phyloP scores from a whole-genome alignment of 768 basidiomycete genomes.

The Mycena floridula region DNA sequence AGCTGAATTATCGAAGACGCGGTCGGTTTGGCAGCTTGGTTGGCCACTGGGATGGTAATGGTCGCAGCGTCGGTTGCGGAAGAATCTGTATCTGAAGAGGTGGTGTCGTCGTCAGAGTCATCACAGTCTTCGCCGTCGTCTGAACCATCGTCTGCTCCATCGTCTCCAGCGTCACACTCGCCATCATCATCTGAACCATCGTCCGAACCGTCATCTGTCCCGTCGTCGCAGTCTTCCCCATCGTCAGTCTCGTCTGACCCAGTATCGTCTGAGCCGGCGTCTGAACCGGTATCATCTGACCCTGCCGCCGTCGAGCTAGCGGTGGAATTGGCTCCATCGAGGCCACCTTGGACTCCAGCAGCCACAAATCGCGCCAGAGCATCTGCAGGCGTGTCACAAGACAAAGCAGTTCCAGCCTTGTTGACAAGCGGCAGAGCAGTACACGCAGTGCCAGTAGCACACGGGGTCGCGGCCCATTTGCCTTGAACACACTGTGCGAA shows the following conservation, averaged over 20 bases:
- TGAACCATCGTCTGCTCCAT: background rate
- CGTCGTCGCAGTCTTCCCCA: background rate
- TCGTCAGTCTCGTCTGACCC: background rate
- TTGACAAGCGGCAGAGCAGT: conserved; percentile 45
- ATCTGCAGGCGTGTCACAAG: conserved; percentile 35
- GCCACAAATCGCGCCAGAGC: conserved; percentile 32
- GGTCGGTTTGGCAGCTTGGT: no score
- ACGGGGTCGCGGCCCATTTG: conserved; percentile 32
- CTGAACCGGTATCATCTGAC: background rate
- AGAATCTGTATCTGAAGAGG: background rate
- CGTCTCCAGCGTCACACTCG: background rate
- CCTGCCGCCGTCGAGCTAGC: background rate
- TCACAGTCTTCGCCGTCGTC: background rate
- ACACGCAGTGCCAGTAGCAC: conserved; percentile 31
- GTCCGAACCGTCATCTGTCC: conserved; percentile 1
- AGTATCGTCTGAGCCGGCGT: background rate
- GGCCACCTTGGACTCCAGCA: conserved; percentile 38
- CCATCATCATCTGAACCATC: background rate
- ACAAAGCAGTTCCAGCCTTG: conserved; percentile 36
- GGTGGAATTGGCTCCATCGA: conserved; percentile 22
- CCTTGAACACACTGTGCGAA: conserved; percentile 40
- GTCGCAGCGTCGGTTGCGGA: background rate
- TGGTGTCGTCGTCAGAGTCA: background rate
- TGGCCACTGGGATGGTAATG: background rate
- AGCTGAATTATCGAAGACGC: background rate